These are phyloP conservation scores for Pseudonitzschia multistriata DNA, from an alignment of 108 stramenopile species.

Conservation along the genomic window DNA sequence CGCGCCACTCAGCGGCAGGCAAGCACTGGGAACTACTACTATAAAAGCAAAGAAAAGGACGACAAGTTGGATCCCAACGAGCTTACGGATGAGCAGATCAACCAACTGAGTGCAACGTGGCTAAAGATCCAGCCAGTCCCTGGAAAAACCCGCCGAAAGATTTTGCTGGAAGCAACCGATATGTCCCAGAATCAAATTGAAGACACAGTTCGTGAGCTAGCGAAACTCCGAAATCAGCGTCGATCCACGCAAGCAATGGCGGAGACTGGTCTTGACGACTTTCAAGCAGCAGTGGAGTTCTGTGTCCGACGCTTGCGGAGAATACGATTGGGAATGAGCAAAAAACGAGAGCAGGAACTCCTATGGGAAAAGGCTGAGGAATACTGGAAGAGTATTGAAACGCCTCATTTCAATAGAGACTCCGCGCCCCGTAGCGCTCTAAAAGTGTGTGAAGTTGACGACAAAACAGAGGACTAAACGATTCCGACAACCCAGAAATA, in stretches of 20 bases:
- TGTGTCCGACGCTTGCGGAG: conserved; percentile 5
- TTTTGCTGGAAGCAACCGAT: conserved; percentile 1
- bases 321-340: conserved; percentile 9
- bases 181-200: conserved; percentile 11
- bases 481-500: too few species aligned
- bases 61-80: neutral
- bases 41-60: neutral
- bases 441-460: too few species aligned
- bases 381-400: neutral
- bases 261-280: conserved; percentile 12
- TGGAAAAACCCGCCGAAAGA: neutral
- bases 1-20: too few species aligned
- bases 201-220: neutral
- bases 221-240: neutral
- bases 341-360: conserved; percentile 22
- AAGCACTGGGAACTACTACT: neutral
- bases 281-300: neutral
- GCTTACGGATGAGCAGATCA: conserved; percentile 3
- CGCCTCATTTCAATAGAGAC: too few species aligned
- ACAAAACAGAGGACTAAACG: too few species aligned
- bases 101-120: neutral
- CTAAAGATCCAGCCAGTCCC: neutral
- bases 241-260: conserved; percentile 7
- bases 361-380: conserved; percentile 22
- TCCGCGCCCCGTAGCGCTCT: too few species aligned